Conservation (phyloP, 306 rosid genomes). For the Gynostemma pentaphyllum region DNA sequence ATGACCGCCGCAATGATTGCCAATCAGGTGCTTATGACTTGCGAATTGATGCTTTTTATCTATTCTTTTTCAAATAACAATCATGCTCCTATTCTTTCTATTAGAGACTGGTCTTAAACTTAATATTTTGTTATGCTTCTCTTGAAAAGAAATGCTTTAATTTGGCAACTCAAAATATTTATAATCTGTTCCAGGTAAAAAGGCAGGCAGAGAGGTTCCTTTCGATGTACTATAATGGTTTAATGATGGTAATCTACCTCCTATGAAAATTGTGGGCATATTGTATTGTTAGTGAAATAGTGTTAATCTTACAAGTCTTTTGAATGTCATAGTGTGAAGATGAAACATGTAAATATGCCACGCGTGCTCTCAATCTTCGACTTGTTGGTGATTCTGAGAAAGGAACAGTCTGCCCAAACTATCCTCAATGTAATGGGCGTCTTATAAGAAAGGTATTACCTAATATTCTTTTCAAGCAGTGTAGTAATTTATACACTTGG, state of each 20-base stretch:
- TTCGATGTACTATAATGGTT: constrained; percentile 61
- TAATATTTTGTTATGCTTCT: neutral
- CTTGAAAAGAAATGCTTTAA: neutral
- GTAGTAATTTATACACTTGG: neutral
- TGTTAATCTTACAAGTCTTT: neutral
- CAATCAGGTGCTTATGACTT: constrained; percentile 47
- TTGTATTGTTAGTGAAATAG: neutral
- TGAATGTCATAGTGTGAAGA: constrained; percentile 65
- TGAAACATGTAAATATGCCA: constrained; percentile 72
- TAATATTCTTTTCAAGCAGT: constrained; percentile 7
- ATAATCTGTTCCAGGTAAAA: constrained; percentile 54
- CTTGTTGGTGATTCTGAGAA: constrained; percentile 81
- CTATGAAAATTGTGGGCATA: neutral
- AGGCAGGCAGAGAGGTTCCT: constrained; percentile 67
- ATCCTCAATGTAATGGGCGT: constrained; percentile 80
- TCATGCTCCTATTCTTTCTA: neutral
- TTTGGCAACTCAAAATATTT: neutral
- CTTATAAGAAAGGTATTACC: constrained; percentile 59
- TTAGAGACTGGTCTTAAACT: neutral
- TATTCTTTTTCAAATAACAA: neutral
- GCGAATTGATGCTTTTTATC: neutral
- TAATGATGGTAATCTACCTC: constrained; percentile 43
- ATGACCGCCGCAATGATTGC: constrained; percentile 69
- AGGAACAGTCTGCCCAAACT: constrained; percentile 89
- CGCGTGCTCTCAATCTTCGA: constrained; percentile 64